phyloP scores from a whole-genome alignment of 768 basidiomycete species.

The Hortiboletus flavorubellus region DNA sequence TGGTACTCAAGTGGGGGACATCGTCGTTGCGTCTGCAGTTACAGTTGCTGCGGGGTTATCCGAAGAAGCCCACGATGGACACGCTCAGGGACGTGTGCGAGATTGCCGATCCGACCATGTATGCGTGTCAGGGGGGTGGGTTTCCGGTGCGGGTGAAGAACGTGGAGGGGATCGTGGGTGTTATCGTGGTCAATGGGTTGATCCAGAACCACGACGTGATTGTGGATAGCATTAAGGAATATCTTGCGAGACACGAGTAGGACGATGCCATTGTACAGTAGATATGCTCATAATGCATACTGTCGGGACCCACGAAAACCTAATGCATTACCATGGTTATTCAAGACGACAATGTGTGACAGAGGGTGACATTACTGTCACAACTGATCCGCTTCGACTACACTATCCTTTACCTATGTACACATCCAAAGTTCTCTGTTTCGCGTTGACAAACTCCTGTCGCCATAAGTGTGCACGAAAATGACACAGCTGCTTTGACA shows the following conservation, averaged over 20 bases:
- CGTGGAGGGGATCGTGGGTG: slow-evolving; percentile 34
- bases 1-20: slow-evolving; percentile 31
- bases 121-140: slow-evolving; percentile 33
- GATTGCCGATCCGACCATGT: slow-evolving; percentile 27
- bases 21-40: slow-evolving; percentile 26
- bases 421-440: no score
- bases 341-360: no score
- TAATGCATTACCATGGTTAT: no score
- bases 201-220: slow-evolving; percentile 31
- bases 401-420: no score
- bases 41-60: neutral
- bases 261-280: no score
- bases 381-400: no score
- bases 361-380: no score
- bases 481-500: no score
- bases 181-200: slow-evolving; percentile 36
- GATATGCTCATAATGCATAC: no score
- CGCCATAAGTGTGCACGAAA: no score
- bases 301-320: no score
- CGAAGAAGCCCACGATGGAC: neutral
- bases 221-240: slow-evolving; percentile 28
- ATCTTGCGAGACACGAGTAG: slow-evolving; percentile 11
- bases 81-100: slow-evolving; percentile 19
- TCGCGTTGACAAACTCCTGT: no score
- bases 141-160: slow-evolving; percentile 33